Evolutionary conservation across 2,329 filamentous ascomycete species (phyloP).

Genomic region (Claviceps sp.): DNA sequence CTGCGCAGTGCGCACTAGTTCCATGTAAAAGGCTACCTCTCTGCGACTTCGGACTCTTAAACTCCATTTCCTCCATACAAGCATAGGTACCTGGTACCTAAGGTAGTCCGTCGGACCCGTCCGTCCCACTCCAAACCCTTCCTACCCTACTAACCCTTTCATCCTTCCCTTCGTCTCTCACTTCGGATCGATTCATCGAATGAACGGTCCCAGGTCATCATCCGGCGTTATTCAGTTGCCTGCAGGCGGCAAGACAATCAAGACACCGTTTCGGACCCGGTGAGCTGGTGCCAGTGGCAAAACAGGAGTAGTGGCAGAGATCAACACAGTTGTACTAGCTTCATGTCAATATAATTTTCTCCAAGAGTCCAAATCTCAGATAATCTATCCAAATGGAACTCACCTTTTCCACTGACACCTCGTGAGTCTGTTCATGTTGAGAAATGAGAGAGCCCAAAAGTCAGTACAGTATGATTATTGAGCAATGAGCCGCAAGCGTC

Average conservation of each 20-base stretch:
- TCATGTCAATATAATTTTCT: too few relatives aligned
- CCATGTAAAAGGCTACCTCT: too few relatives aligned
- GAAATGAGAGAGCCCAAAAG: neutral
- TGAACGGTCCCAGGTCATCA: neutral
- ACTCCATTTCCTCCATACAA: neutral
- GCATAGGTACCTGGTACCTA: too few relatives aligned
- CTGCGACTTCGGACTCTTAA: neutral
- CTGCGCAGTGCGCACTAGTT: too few relatives aligned
- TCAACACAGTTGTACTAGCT: neutral
- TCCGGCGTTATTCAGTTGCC: too few relatives aligned
- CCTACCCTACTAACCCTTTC: too few relatives aligned
- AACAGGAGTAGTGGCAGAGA: neutral
- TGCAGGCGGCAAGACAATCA: neutral
- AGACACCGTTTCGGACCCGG: neutral
- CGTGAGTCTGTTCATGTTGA: neutral
- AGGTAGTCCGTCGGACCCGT: too few relatives aligned
- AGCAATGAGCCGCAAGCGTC: neutral
- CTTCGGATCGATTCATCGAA: neutral
- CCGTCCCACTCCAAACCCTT: too few relatives aligned
- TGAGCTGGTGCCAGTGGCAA: too few relatives aligned
- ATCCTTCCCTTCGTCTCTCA: neutral
- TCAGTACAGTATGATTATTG: neutral
- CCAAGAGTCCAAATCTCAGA: too few relatives aligned
- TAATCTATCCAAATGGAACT: too few relatives aligned
- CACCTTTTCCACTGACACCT: too few relatives aligned